A percentile compares a stretch with the other conserved stretches of the same genome.
phyloP scores from a whole-genome alignment of 768 basidiomycete species.

The Amanita rimosa region DNA sequence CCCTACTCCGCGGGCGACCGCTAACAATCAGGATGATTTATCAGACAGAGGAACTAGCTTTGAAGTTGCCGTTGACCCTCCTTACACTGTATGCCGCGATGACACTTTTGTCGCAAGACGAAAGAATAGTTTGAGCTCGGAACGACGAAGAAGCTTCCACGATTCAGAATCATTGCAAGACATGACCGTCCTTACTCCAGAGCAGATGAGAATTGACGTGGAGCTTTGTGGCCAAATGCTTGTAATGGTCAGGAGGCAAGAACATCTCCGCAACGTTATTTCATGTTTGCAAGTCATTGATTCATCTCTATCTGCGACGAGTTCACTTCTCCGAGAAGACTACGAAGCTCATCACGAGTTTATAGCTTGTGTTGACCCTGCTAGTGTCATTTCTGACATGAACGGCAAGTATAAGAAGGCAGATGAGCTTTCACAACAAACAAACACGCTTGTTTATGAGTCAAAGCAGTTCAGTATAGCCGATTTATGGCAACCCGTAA shows the following conservation, averaged over 20 bases:
- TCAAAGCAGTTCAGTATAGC: slow-evolving; percentile 54
- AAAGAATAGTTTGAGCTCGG: neutral
- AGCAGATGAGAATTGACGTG: slow-evolving; percentile 70
- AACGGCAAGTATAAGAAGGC: slow-evolving; percentile 38
- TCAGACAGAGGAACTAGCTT: neutral
- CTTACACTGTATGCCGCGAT: slow-evolving; percentile 3
- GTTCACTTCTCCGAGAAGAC: slow-evolving; percentile 44
- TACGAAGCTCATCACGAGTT: slow-evolving; percentile 40
- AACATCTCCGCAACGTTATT: slow-evolving; percentile 55
- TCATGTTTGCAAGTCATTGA: slow-evolving; percentile 52
- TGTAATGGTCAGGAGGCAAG: slow-evolving; percentile 55
- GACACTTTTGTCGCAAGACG: slow-evolving; percentile 1
- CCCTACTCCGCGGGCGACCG: neutral
- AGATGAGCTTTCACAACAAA: slow-evolving; percentile 46
- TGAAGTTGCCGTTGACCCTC: neutral
- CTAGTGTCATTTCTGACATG: slow-evolving; percentile 37
- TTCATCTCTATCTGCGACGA: slow-evolving; percentile 39
- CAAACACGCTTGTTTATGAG: slow-evolving; percentile 62
- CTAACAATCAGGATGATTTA: neutral
- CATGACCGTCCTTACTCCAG: slow-evolving; percentile 36
- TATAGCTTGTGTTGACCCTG: slow-evolving; percentile 36
- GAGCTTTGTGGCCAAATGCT: slow-evolving; percentile 68
- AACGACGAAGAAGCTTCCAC: slow-evolving; percentile 50
- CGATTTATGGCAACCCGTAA: slow-evolving; percentile 58
- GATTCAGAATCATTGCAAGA: slow-evolving; percentile 40